Base-by-base conservation (phyloP, 148 eudicot species). In the Euryodendron excelsum region DNA sequence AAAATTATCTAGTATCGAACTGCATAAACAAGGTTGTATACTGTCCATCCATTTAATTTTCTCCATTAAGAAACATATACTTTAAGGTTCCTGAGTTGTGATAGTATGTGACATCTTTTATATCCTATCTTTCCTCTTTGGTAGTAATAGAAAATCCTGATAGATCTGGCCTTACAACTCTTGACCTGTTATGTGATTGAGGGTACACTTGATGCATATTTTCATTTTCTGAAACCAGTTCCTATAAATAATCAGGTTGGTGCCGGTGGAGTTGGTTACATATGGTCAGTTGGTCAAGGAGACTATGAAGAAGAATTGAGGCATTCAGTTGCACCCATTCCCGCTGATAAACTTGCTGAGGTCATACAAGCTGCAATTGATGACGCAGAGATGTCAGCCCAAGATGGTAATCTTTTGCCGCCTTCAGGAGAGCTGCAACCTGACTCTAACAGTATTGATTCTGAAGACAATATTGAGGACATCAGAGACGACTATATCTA, bases 241-340 rank as follows among this genome's bases (percentile, higher is more conserved):
- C 60, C 50, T 25, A 5, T 15, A 48, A 72, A 47, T 66, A 18
- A 61, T 55, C 88, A 95, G 96, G 96, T 93, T 86, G 98, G 98
- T 78, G 60, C 77, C 73, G 92, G 92, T 83, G 99, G 99, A 78
- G 90, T 82, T 77, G 99, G 99, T 82, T 91, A 85, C 80, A 86
- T 93, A 52, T 96, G 99, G 99, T 89, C 97, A 25, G 77, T 84
- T 65, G 83, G 81, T 84, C 94, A 95, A 80, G 96, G 84, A 73
- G 89, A 86, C 18, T 89, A 74, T 71, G 96, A 89, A 81, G 99
- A 95, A 81, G 97, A 91, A 80, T 88, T 93, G 88, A 86, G 91
- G 78, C 94, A 93, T 78, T 96, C 99, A 30, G 89, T 96, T 81
- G 98, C 99, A 45, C 99, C 99, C 28, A 90, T 93, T 47, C 84